Base-by-base conservation (phyloP, 495 filamentous ascomycete species). In the Penicillium turbatum region DNA sequence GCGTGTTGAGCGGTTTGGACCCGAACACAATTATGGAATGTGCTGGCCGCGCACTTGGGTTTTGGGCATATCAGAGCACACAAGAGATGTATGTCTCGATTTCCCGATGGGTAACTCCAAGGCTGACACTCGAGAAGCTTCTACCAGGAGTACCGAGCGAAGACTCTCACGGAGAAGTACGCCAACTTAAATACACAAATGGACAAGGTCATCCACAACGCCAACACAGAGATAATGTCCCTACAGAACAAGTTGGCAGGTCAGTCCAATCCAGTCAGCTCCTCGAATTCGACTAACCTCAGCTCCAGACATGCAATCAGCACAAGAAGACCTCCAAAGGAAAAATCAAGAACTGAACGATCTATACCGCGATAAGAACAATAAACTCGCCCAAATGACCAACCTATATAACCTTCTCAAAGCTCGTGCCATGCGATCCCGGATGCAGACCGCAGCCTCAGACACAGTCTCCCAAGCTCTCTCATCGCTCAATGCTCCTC, bases 11-110 rank as follows among this genome's bases (percentile, higher is more conserved):
- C 66, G 93, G 93, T 0, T 71, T 96, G 6, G 88, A 82, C 49
- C 93, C 93, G 2, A 86, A 80, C 35, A 81, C 85, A 10, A 88
- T 98, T 48, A 91, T 96, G 80, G 93, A 97, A 63, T 95, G 90
- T 60, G 87, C 92, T 44, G 87, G 86, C 11, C 80, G 89, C 51
- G 93, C 86, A 5, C 67, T 97, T 49, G 82, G 79, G 13, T 97
- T 97, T 63, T 98, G 90, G 87, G 83, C 85, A 32, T 97, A 96
- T 66, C 93, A 97, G 60, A 85, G 88, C 12, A 86, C 85, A 6
- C 91, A 96, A 62, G 89, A 97, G 72, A 90, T 97, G 90, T 95
- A 60, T 37, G 57, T 57, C 55, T 24, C 13, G 21, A 48, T n/a
- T 6, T 34, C 8, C 6, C n/a, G 26, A 43, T 32, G 4, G 5